phyloP scores from a whole-genome alignment of 2,329 filamentous ascomycete species.

The Juglanconis oblonga region DNA sequence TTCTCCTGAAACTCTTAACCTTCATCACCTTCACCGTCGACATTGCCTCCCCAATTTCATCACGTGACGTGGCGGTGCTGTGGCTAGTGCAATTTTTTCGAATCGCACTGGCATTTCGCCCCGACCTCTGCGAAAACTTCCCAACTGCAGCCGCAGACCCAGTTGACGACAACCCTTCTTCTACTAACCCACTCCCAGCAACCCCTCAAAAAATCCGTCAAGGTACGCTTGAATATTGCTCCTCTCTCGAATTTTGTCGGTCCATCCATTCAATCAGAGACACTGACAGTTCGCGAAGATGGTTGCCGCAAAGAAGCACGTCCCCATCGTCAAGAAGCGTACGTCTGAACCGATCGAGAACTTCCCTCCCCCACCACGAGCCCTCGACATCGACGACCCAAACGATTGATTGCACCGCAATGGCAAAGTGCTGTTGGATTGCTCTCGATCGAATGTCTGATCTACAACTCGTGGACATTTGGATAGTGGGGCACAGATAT shows the following conservation, averaged over 20 bases:
- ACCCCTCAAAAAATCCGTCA: slow-evolving; percentile 18
- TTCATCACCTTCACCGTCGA: not conserved
- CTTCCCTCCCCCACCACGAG: slow-evolving; percentile 15
- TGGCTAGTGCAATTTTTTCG: slow-evolving; percentile 9
- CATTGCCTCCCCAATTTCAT: no score
- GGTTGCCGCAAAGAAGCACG: slow-evolving; percentile 99
- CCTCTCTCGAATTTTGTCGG: not conserved
- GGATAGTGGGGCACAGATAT: slow-evolving; percentile 24
- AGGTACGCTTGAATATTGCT: slow-evolving; percentile 13
- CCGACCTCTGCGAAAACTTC: slow-evolving; percentile 6
- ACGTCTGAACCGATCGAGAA: slow-evolving; percentile 49
- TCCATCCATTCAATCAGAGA: not conserved
- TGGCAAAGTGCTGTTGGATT: not conserved
- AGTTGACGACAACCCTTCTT: slow-evolving; percentile 11
- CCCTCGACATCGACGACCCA: not conserved
- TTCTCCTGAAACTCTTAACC: no score
- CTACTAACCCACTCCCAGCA: slow-evolving; percentile 16
- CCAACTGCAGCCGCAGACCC: slow-evolving; percentile 1
- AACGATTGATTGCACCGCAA: not conserved
- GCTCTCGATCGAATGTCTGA: slow-evolving; percentile 10
- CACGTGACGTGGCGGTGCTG: slow-evolving; percentile 9
- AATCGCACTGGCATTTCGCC: slow-evolving; percentile 5
- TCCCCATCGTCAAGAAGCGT: slow-evolving; percentile 99
- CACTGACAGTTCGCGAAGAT: slow-evolving; percentile 56
- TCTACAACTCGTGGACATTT: slow-evolving; percentile 10